Percentiles rank a stretch among this genome's conserved stretches.
These are phyloP conservation scores for Tremella mesenterica DNA, from an alignment of 768 basidiomycete genomes.

Conservation along the genomic window DNA sequence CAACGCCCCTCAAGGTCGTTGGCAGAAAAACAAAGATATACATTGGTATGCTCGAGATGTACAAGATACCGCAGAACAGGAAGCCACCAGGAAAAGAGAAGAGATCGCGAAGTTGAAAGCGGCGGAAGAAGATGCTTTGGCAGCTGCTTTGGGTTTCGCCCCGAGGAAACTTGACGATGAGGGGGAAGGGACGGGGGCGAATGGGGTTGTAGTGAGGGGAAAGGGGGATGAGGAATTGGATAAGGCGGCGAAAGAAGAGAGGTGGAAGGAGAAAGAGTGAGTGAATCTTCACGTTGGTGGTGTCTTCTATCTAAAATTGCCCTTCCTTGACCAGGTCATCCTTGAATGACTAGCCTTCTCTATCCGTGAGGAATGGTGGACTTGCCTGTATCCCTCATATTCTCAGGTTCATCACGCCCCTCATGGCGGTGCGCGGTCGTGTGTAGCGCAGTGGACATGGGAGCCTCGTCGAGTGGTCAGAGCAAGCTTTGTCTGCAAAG, in stretches of 20 bases:
- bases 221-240: conserved; percentile 37
- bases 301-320: background rate
- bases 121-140: conserved; percentile 77
- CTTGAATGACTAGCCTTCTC: background rate
- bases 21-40: conserved; percentile 96
- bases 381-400: background rate
- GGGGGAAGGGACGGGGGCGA: conserved; percentile 28
- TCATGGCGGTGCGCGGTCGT: too few species aligned
- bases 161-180: conserved; percentile 17
- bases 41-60: conserved; percentile 84
- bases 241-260: conserved; percentile 38
- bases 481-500: too few species aligned
- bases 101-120: conserved; percentile 79
- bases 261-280: conserved; percentile 38
- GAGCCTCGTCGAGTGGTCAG: background rate
- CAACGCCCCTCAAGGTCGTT: conserved; percentile 88
- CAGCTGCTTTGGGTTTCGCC: conserved; percentile 57
- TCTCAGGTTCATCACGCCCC: background rate
- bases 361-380: background rate
- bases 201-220: conserved; percentile 17
- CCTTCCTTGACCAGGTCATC: background rate
- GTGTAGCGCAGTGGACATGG: too few species aligned
- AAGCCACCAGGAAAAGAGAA: conserved; percentile 48
- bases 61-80: conserved; percentile 42
- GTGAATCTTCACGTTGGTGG: conserved; percentile 2